Conservation (phyloP, 306 rosid genomes). For the Oemleria cerasiformis region DNA sequence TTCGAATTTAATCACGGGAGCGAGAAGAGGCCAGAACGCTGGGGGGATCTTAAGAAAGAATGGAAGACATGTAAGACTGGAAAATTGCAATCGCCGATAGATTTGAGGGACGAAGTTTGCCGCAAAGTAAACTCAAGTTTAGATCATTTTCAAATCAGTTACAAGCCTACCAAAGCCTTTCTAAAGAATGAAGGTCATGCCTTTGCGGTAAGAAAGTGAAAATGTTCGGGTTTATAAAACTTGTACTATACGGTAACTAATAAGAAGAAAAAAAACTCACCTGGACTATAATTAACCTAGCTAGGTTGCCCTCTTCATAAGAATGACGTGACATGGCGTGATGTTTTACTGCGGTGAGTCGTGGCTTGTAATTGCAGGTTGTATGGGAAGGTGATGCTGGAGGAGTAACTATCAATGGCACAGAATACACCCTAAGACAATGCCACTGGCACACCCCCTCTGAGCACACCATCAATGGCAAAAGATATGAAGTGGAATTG, state of each 20-base stretch:
- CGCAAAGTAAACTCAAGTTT: background rate
- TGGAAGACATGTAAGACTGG: constrained; percentile 31
- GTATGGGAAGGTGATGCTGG: constrained; percentile 58
- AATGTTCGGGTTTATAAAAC: no score
- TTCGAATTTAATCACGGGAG: constrained; percentile 18
- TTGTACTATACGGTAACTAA: no score
- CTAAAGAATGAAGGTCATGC: constrained; percentile 27
- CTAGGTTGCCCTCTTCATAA: no score
- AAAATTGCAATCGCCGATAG: constrained; percentile 20
- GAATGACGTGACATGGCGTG: background rate
- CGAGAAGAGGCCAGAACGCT: constrained; percentile 23
- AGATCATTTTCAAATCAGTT: background rate
- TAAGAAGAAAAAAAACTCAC: no score
- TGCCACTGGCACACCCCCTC: constrained; percentile 85
- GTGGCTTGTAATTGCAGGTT: constrained; percentile 31
- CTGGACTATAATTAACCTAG: no score
- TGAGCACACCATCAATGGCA: constrained; percentile 68
- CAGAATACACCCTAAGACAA: constrained; percentile 48
- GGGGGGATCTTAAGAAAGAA: constrained; percentile 34
- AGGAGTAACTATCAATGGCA: constrained; percentile 49
- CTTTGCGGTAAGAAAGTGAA: constrained; percentile 11
- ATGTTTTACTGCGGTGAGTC: background rate
- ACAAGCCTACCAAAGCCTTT: constrained; percentile 24
- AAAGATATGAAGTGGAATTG: constrained; percentile 62
- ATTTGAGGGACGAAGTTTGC: background rate